Evolutionary conservation across 2,329 filamentous ascomycete genomes (phyloP), one percentile per base, ranked within the genome.

Genomic region (Aspergillus chevalieri): DNA sequence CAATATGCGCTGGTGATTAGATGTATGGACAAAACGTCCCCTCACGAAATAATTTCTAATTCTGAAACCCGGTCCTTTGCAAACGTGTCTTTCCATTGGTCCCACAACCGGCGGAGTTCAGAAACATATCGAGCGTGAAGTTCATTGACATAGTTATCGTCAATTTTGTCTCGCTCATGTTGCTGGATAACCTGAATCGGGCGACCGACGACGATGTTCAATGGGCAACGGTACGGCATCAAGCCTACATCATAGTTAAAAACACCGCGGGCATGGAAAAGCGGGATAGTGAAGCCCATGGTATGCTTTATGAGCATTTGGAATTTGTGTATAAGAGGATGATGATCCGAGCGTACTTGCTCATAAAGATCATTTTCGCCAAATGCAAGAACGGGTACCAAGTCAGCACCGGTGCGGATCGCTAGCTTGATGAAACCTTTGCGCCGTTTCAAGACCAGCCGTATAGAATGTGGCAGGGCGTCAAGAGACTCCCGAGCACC

Each of bases 171-270:
- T 33, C 66, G 61, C 17, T 78, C 72, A 53, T 78, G 74, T 45
- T 78, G 69, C 61, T 79, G 78, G 46, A 80, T 73, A 5, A 95
- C 85, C 54, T 77, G 75, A 53, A 96, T 89, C 0, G 92, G 90
- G 47, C 81, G 78, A 3, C 92, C 92, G 12, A 95, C 87, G 10
- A 98, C 91, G 44, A 96, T 82, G 64, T 97, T 93, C 51, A 98
- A 75, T 9, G 89, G 85, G 46, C 85, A 78, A 10, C 93, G 83
- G 68, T 96, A 97, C 0, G 93, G 93, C 88, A 97, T 90, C 61
- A 97, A 74, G 3, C 93, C 93, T 12, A 96, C 89, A 67, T 98
- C 93, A 65, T 98, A 97, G 69, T 98, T 98, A 73, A 97, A 95
- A 38, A 97, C 85, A 10, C 92, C 92, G 22, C 91, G 76, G 2